Conservation (phyloP, 2,329 filamentous ascomycete species). For the Aspergillus sp. region DNA sequence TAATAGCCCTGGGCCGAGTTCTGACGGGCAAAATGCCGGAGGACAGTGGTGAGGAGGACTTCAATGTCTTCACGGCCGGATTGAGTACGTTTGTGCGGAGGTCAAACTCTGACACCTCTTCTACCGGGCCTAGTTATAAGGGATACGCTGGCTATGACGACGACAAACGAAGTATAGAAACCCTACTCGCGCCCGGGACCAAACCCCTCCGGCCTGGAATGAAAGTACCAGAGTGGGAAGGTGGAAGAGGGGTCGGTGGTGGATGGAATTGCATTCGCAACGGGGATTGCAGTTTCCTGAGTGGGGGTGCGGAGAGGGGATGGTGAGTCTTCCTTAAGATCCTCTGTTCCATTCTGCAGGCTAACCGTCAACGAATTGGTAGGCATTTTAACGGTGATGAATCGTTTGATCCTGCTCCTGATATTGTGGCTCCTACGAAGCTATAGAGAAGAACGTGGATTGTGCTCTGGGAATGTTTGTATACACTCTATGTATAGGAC, state of each 20-base stretch:
- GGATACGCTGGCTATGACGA: background rate
- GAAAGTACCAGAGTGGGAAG: conserved; percentile 44
- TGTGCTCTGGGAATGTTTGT: too few relatives aligned
- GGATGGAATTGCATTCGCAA: conserved; percentile 75
- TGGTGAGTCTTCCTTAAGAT: conserved; percentile 53
- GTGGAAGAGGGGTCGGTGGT: conserved; percentile 57
- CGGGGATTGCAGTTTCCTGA: conserved; percentile 77
- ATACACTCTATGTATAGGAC: too few relatives aligned
- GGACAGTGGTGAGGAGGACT: conserved; percentile 66
- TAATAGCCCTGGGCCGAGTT: conserved; percentile 77
- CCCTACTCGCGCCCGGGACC: conserved; percentile 23
- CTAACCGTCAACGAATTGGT: background rate
- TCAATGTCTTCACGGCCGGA: conserved; percentile 74
- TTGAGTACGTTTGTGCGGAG: conserved; percentile 59
- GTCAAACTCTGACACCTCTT: conserved; percentile 10
- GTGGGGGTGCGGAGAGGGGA: conserved; percentile 72
- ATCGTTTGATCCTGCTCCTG: conserved; percentile 33
- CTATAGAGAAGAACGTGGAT: background rate
- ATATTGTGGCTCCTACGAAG: conserved; percentile 10
- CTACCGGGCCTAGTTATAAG: too few relatives aligned
- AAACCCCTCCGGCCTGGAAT: conserved; percentile 13
- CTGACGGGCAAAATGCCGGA: conserved; percentile 72
- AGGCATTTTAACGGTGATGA: conserved; percentile 43
- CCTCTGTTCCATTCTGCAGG: conserved; percentile 11
- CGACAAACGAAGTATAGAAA: background rate